Evolutionary conservation across 2,329 filamentous ascomycete genomes (phyloP).

Genomic region (Cordyceps cicadae): DNA sequence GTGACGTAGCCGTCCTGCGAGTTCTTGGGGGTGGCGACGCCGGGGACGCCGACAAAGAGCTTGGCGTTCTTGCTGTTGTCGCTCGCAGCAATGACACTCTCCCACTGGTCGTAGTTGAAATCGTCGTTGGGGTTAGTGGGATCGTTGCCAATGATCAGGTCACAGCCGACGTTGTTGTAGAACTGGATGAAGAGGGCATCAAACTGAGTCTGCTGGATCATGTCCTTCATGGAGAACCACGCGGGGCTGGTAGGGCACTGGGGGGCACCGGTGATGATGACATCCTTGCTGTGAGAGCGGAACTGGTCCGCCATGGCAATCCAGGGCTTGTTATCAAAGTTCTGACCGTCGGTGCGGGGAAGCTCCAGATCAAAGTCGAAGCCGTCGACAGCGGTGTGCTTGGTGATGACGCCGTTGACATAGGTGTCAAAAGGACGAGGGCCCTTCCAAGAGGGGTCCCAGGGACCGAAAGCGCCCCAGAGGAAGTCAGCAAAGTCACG

Average conservation of each 20-base stretch:
- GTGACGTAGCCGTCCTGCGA: constrained; percentile 25
- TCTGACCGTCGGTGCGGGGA: constrained; percentile 21
- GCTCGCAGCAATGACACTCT: constrained; percentile 23
- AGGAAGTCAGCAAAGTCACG: constrained; percentile 30
- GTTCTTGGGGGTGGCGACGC: constrained; percentile 16
- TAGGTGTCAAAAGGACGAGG: constrained; percentile 32
- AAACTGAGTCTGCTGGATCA: constrained; percentile 33
- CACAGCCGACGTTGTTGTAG: constrained; percentile 38
- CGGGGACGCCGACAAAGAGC: constrained; percentile 38
- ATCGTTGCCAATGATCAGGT: constrained; percentile 23
- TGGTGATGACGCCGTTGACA: constrained; percentile 9
- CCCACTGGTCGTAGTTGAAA: constrained; percentile 39
- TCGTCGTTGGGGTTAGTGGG: constrained; percentile 22
- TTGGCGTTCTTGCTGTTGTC: constrained; percentile 32
- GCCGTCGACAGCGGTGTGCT: constrained; percentile 28
- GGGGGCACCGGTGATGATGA: constrained; percentile 36
- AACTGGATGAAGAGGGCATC: constrained; percentile 40
- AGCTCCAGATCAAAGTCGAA: constrained; percentile 36
- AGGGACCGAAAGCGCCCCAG: constrained; percentile 31
- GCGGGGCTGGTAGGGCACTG: constrained; percentile 30
- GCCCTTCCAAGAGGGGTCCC: constrained; percentile 21
- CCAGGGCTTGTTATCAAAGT: constrained; percentile 24
- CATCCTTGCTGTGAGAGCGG: constrained; percentile 22
- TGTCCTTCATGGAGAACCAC: constrained; percentile 26
- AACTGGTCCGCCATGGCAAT: constrained; percentile 30